Base-by-base conservation (phyloP, 2,329 filamentous ascomycete species). In the Cadophora gregata region DNA sequence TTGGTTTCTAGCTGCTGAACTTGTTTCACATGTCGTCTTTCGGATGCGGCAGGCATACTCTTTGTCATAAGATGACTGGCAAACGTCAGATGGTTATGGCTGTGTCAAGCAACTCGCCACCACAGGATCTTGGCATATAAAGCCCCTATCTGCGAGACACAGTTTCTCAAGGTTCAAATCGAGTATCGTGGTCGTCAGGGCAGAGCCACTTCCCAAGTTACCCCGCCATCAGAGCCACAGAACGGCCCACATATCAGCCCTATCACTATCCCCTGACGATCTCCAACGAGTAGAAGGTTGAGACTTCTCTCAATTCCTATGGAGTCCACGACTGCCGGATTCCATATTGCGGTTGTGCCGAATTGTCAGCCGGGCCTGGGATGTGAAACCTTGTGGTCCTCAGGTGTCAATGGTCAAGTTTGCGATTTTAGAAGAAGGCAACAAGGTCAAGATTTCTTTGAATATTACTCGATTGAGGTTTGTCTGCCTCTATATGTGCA, bases 11-110 rank as follows among this genome's bases (percentile, higher is more conserved):
- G 27, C 21, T 21, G 53, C 55, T 56, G 21, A 58, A 42, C 14
- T 25, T 27, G 27, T 27, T 19, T 31, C 27, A 53, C 24, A 53
- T 4, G 29, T 29, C 27, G 50, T 27, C 25, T 25, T 33, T 58
- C 33, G 42, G 25, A 33, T 38, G 25, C n/a, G 1, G n/a, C 24
- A 58, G 14, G 36, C 33, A 42, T 38, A 38, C 31, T 38, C n/a
- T 58, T 58, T 58, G 55, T 58, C 55, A 58, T 58, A 38, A 42
- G 14, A 38, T 58, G 55, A 58, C 55, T 58, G 2, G 25, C 55
- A 31, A 25, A 58, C 21, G 31, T 42, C 55, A 14, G 55, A 27
- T 42, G 12, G 3, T n/a, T 58, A n/a, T 19, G 25, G 50, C 27
- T 53, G 50, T 53, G 50, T 31, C 27, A 10, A 27, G 27, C n/a